phyloP scores from a whole-genome alignment of 2,329 filamentous ascomycete genomes.

The Monosporascus sp. region DNA sequence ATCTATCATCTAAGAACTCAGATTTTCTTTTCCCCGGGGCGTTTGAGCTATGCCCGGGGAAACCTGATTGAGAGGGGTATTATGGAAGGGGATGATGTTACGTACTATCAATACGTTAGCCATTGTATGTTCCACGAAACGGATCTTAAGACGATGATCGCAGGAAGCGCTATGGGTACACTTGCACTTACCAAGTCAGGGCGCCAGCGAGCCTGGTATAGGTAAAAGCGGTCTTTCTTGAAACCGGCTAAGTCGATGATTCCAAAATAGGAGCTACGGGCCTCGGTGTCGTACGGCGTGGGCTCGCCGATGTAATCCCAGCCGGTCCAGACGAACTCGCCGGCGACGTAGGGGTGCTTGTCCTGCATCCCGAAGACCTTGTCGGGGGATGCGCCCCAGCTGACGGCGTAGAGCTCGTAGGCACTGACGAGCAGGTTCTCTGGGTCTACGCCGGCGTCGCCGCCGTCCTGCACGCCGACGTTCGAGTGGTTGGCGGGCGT shows the following conservation, averaged over 20 bases:
- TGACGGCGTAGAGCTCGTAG: slow-evolving; percentile 46
- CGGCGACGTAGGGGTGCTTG: slow-evolving; percentile 41
- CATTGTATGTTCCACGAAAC: too few relatives aligned
- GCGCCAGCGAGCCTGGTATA: slow-evolving; percentile 51
- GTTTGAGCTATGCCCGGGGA: not conserved
- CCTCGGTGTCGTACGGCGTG: slow-evolving; percentile 37
- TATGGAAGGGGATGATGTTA: not conserved
- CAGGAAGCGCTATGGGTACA: not conserved
- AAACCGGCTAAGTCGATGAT: slow-evolving; percentile 54
- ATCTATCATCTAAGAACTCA: not conserved
- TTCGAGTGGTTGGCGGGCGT: slow-evolving; percentile 30
- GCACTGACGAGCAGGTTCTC: slow-evolving; percentile 34
- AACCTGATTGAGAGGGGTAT: not conserved
- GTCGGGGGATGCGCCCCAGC: slow-evolving; percentile 44
- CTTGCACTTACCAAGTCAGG: slow-evolving; percentile 28
- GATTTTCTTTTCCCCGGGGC: not conserved
- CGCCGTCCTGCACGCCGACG: slow-evolving; percentile 19
- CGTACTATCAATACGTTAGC: not conserved
- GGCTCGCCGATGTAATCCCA: slow-evolving; percentile 47
- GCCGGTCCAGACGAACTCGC: slow-evolving; percentile 49
- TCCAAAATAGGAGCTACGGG: slow-evolving; percentile 49
- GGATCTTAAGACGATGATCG: too few relatives aligned
- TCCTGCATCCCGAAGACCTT: slow-evolving; percentile 48
- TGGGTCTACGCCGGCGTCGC: slow-evolving; percentile 33
- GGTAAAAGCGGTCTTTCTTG: slow-evolving; percentile 48